Base-by-base conservation (phyloP, 2,329 filamentous ascomycete genomes). In the Pyrenochaeta sp. region DNA sequence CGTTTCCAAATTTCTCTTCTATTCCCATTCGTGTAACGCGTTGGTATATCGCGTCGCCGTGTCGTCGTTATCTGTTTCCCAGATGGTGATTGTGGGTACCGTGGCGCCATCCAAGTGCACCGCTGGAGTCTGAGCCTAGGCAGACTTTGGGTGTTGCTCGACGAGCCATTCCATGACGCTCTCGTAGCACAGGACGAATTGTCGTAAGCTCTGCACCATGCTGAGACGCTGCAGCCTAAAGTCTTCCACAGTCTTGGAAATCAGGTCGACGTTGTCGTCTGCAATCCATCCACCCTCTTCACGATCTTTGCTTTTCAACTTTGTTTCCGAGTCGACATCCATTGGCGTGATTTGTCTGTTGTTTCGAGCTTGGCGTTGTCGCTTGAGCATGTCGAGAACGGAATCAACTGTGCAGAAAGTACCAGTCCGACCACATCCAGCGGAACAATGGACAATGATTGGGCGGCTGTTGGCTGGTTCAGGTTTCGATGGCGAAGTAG, bases 141-240 rank as follows among this genome's bases (percentile, higher is more conserved):
- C 63, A n/a, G 62, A 63, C 40, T 63, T 65, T 11, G 63, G 62
- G 35, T 70, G 57, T 55, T 78, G 73, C 58, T 76, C 71, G 8
- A 79, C 77, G 19, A 94, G 72, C 91, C 93, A 99, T 72, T 97
- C 93, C 41, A 95, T 75, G 6, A 97, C 81, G 27, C 89, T 95
- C 75, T 99, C 94, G 70, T 99, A 99, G 71, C 94, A 99, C 22
- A 99, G 83, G 35, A 96, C 93, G 73, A 88, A 97, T 69, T 99
- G 94, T 48, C 90, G 81, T 44, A 97, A 75, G 61, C 88, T 96
- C 72, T 97, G 94, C 29, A 99, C 93, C 92, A 97, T 99, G 72
- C 91, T 96, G 14, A 96, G 74, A 54, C 94, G 79, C 74, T 99
- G 94, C 35, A 81, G 78, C 43, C 94, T 81, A 71, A 99, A 96